Evolutionary conservation across 208 protist species (phyloP).

Genomic region (Trypanosoma mega): DNA sequence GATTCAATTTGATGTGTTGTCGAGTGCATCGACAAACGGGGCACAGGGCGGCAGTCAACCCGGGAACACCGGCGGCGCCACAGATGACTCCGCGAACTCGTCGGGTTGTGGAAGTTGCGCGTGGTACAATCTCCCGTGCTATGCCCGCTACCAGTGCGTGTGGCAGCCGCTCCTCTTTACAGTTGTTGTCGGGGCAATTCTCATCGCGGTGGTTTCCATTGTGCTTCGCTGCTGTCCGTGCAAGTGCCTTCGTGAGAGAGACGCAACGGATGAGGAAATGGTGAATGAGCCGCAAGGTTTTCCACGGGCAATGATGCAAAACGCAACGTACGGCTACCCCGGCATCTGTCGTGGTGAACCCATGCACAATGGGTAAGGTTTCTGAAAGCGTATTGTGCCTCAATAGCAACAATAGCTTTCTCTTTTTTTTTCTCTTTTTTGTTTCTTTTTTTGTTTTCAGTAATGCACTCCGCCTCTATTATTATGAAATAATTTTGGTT

Average conservation of each 20-base stretch:
- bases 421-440: slow-evolving; percentile 14
- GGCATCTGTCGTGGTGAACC: too few relatives aligned
- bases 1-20: slow-evolving; percentile 35
- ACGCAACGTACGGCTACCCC: too few relatives aligned
- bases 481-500: slow-evolving; percentile 18
- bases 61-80: too few relatives aligned
- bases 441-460: slow-evolving; percentile 8
- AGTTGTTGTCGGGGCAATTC: neutral
- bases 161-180: slow-evolving; percentile 27
- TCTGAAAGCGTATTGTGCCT: neutral
- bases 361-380: too few relatives aligned
- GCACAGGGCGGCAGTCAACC: slow-evolving; percentile 63
- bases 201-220: neutral
- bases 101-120: slow-evolving; percentile 19
- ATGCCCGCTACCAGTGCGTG: slow-evolving; percentile 13
- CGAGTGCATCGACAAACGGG: slow-evolving; percentile 38
- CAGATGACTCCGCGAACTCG: too few relatives aligned
- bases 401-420: neutral
- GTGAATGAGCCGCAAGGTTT: too few relatives aligned
- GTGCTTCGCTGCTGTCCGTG: neutral
- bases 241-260: too few relatives aligned
- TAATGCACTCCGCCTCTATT: slow-evolving; percentile 14
- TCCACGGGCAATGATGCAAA: too few relatives aligned
- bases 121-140: slow-evolving; percentile 31
- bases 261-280: too few relatives aligned